Percentiles rank a stretch among this genome's conserved stretches.
These are phyloP conservation scores for Ettlia oleoabundans DNA, from an alignment of 139 green algal genomes.

Conservation along the genomic window DNA sequence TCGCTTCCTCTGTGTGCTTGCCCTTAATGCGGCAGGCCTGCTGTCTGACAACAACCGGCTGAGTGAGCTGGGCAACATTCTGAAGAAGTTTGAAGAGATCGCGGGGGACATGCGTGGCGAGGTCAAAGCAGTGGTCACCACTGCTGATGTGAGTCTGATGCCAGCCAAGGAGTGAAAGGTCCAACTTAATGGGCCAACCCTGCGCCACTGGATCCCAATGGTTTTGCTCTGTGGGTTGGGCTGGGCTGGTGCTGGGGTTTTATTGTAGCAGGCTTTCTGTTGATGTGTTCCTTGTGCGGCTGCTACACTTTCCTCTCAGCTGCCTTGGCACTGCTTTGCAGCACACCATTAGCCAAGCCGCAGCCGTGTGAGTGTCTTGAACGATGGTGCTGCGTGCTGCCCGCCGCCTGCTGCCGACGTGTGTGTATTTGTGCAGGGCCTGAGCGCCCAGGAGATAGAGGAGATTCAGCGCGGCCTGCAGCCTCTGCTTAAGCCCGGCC, in stretches of 20 bases:
- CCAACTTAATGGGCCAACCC: background rate
- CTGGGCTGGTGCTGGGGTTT: no score
- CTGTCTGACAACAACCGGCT: constrained; percentile 78
- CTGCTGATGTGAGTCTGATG: constrained; percentile 58
- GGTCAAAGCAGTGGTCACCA: constrained; percentile 76
- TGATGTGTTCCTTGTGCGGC: no score
- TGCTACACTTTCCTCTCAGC: no score
- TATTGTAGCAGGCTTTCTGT: no score
- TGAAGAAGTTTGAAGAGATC: constrained; percentile 64
- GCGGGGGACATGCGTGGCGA: constrained; percentile 66
- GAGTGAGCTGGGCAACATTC: constrained; percentile 57
- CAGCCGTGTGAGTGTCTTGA: no score
- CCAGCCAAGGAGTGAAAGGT: no score
- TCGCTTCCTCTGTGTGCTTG: background rate
- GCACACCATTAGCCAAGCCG: no score
- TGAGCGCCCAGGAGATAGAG: constrained; percentile 55
- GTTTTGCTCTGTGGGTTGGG: no score
- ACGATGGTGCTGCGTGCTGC: no score
- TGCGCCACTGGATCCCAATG: no score
- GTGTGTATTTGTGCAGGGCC: background rate
- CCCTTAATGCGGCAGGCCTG: constrained; percentile 59
- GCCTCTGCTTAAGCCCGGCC: constrained; percentile 63
- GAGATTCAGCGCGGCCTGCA: constrained; percentile 63
- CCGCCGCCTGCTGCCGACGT: no score
- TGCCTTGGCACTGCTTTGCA: no score